Evolutionary conservation across 2,329 filamentous ascomycete species (phyloP).

Genomic region (Furcasterigmium furcatum): DNA sequence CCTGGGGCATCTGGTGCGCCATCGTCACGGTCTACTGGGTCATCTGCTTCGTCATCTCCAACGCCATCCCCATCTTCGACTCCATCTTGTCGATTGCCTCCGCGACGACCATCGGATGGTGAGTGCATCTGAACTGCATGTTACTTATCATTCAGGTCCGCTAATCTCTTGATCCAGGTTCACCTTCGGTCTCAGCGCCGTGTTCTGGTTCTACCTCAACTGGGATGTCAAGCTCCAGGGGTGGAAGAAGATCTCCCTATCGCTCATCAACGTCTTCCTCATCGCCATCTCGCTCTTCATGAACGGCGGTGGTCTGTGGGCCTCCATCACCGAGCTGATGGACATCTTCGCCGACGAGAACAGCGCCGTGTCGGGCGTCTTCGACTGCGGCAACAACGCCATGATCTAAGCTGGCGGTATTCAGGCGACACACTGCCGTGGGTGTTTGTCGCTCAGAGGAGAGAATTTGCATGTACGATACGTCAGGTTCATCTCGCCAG

Average conservation of each 20-base stretch:
- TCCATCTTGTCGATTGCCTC: slow-evolving; percentile 31
- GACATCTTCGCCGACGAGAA: slow-evolving; percentile 23
- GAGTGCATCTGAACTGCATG: slow-evolving; percentile 6
- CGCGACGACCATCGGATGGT: slow-evolving; percentile 30
- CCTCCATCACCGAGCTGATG: slow-evolving; percentile 24
- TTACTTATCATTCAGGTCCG: no score
- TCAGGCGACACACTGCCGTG: no score
- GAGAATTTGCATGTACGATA: no score
- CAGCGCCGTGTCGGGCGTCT: slow-evolving; percentile 23
- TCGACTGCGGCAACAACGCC: slow-evolving; percentile 28
- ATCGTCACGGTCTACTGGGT: slow-evolving; percentile 28
- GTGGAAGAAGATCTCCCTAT: slow-evolving; percentile 23
- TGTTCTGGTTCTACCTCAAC: slow-evolving; percentile 32
- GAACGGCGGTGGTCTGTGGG: slow-evolving; percentile 29
- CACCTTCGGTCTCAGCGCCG: slow-evolving; percentile 28
- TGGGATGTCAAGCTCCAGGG: slow-evolving; percentile 23
- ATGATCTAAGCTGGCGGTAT: no score
- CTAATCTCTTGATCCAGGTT: no score
- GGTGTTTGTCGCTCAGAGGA: no score
- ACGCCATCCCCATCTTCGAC: slow-evolving; percentile 32
- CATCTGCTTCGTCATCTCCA: slow-evolving; percentile 28
- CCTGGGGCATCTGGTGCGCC: slow-evolving; percentile 29
- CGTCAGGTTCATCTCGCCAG: no score
- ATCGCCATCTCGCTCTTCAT: slow-evolving; percentile 28
- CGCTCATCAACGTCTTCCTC: slow-evolving; percentile 23